Base-by-base conservation (phyloP, 768 basidiomycete genomes). In the Boletus rufocinnamomeus region DNA sequence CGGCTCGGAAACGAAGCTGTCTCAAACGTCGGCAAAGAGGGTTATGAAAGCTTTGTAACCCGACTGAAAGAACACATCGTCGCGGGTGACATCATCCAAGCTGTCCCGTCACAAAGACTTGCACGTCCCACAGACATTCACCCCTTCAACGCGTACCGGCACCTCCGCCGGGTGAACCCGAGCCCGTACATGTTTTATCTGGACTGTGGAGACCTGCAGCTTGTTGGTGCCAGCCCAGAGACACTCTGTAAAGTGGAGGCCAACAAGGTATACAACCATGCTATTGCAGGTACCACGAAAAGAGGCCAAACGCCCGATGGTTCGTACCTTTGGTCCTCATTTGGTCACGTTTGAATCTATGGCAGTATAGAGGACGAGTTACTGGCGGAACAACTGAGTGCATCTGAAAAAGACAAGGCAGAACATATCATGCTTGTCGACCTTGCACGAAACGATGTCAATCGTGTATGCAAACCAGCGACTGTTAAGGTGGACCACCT, bases 391-490 rank as follows among this genome's bases (percentile, higher is more conserved):
- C 83, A 85, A 37, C 81, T 99, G 16, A 75, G 87, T 34, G 80
- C 84, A 25, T 97, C 94, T 0, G 91, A 92, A 66, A 99, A 99
- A 74, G 97, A 99, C 69, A 83, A 93, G 32, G 95, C 97, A 43
- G 97, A 99, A 71, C 96, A 99, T 71, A 94, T 98, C 72, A 98
- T 98, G 97, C 86, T 99, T 57, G 93, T 98, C 56, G 97, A 99
- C 75, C 83, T 99, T 57, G 97, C 97, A 8, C 82, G 97, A 19
- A 99, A 99, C 77, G 97, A 99, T 69, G 96, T 99, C 55, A 98
- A 99, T 72, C 87, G 97, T 13, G 93, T 98, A 35, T 98, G 95
- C 81, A 84, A 91, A 65, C 94, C 97, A 8, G 85, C 86, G 72
- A 96, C 96, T 0, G 96, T 98, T 70, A 91, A 96, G 69, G 94